Evolutionary conservation across 2,329 filamentous ascomycete genomes (phyloP).

Genomic region (Metarhizium humberi): DNA sequence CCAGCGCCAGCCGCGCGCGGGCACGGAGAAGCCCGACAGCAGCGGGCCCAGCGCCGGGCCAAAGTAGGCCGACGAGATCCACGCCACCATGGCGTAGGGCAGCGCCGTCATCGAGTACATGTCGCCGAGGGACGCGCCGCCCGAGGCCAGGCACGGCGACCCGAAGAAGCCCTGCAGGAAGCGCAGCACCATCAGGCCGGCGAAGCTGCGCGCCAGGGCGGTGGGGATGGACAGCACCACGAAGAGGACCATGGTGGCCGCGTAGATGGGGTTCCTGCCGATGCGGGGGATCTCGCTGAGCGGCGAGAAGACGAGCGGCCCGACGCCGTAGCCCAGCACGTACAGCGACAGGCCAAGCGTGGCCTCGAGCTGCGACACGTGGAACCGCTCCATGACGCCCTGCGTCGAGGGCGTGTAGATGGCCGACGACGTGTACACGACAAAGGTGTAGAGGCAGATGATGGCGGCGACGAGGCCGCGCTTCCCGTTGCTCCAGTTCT

Average conservation of each 20-base stretch:
- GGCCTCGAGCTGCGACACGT: constrained; percentile 13
- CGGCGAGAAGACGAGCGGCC: too few relatives aligned
- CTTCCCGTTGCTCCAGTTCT: constrained; percentile 41
- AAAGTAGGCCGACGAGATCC: constrained; percentile 45
- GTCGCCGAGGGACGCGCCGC: constrained; percentile 41
- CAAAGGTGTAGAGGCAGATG: constrained; percentile 50
- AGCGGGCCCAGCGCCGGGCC: constrained; percentile 50
- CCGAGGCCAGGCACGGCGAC: constrained; percentile 53
- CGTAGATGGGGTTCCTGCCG: too few relatives aligned
- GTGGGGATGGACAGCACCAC: too few relatives aligned
- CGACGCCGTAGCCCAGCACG: too few relatives aligned
- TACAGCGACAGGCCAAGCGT: too few relatives aligned
- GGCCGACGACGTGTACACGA: constrained; percentile 42
- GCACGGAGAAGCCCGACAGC: constrained; percentile 50
- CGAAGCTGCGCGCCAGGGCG: constrained; percentile 47
- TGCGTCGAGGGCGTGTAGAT: constrained; percentile 37
- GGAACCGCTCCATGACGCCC: constrained; percentile 43
- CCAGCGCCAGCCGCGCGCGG: constrained; percentile 53
- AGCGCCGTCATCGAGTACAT: constrained; percentile 46
- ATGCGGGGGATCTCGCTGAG: too few relatives aligned
- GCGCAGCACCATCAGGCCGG: constrained; percentile 53
- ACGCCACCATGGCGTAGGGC: constrained; percentile 49
- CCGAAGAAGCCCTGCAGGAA: constrained; percentile 61
- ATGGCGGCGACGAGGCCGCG: constrained; percentile 30
- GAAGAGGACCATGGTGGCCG: too few relatives aligned